A percentile compares a stretch with the other conserved stretches of the same genome.
These are phyloP conservation scores for Pseudopyrenochaeta lycopersici DNA, from an alignment of 2,329 filamentous ascomycete species.

Conservation along the genomic window DNA sequence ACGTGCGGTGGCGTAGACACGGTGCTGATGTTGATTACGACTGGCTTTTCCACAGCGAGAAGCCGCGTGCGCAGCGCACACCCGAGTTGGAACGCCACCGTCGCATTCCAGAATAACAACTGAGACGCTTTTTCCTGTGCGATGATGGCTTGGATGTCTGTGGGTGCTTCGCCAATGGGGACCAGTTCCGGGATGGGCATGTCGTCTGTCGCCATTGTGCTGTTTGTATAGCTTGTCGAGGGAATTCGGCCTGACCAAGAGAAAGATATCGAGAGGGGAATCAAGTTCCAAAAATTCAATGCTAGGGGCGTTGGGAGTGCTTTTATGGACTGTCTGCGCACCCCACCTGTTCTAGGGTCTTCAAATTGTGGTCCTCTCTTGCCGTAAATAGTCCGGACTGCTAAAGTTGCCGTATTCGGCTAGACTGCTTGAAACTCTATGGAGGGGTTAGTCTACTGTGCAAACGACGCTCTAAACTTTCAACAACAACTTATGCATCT, in stretches of 20 bases:
- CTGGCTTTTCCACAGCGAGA: constrained; percentile 60
- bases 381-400: constrained; percentile 15
- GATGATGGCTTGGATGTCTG: constrained; percentile 48
- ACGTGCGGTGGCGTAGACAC: constrained; percentile 64
- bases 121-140: constrained; percentile 50
- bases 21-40: constrained; percentile 70
- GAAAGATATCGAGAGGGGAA: background rate
- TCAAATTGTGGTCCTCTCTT: constrained; percentile 18
- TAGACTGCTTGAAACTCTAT: background rate
- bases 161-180: constrained; percentile 32
- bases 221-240: background rate
- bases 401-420: constrained; percentile 16
- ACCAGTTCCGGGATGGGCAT: constrained; percentile 30
- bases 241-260: background rate
- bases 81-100: constrained; percentile 70
- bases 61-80: constrained; percentile 69
- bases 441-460: too few relatives aligned
- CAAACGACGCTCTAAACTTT: too few relatives aligned
- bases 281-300: background rate
- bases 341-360: constrained; percentile 11
- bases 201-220: constrained; percentile 21
- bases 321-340: background rate
- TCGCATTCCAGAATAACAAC: constrained; percentile 64
- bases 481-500: too few relatives aligned
- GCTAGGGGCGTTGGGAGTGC: constrained; percentile 1